These are phyloP conservation scores for Westerdykella sp. DNA, from an alignment of 2,329 filamentous ascomycete genomes.

Conservation along the genomic window DNA sequence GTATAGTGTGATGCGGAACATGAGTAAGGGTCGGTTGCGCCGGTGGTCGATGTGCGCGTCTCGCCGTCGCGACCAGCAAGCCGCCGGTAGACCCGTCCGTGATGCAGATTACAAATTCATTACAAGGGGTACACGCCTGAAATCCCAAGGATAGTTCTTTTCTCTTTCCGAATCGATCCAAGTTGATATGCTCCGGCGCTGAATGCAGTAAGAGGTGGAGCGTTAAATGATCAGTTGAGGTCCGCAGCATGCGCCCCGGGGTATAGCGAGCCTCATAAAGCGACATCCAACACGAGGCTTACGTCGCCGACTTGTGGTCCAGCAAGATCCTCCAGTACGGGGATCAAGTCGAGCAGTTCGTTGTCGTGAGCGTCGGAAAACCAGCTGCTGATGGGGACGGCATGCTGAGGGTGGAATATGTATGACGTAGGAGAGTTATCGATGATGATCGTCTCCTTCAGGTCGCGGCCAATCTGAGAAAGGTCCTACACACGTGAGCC, in stretches of 20 bases:
- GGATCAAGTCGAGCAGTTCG: slow-evolving; percentile 93
- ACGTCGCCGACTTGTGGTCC: slow-evolving; percentile 86
- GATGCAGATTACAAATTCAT: slow-evolving; percentile 37
- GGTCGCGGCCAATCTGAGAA: slow-evolving; percentile 89
- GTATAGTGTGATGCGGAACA: too few relatives aligned
- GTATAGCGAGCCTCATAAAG: slow-evolving; percentile 45
- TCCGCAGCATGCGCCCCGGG: slow-evolving; percentile 2
- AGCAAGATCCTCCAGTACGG: slow-evolving; percentile 94
- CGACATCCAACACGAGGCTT: slow-evolving; percentile 92
- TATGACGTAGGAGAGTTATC: slow-evolving; percentile 99
- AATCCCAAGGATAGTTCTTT: slow-evolving; percentile 7
- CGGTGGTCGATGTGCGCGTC: too few relatives aligned
- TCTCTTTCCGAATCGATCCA: slow-evolving; percentile 14
- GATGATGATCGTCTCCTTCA: slow-evolving; percentile 98
- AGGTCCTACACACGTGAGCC: slow-evolving; percentile 56
- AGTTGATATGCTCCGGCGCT: not conserved
- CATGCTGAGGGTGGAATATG: slow-evolving; percentile 98
- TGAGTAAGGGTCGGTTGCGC: too few relatives aligned
- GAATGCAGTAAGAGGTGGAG: slow-evolving; percentile 2
- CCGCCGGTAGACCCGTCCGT: not conserved
- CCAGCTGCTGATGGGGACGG: slow-evolving; percentile 99
- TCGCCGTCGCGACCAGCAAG: too few relatives aligned
- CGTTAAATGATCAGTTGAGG: slow-evolving; percentile 4
- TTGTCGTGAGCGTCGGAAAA: slow-evolving; percentile 99
- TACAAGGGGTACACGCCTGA: slow-evolving; percentile 34